These are phyloP conservation scores for Lentinula detonsa DNA, from an alignment of 768 basidiomycete genomes.

Conservation along the genomic window DNA sequence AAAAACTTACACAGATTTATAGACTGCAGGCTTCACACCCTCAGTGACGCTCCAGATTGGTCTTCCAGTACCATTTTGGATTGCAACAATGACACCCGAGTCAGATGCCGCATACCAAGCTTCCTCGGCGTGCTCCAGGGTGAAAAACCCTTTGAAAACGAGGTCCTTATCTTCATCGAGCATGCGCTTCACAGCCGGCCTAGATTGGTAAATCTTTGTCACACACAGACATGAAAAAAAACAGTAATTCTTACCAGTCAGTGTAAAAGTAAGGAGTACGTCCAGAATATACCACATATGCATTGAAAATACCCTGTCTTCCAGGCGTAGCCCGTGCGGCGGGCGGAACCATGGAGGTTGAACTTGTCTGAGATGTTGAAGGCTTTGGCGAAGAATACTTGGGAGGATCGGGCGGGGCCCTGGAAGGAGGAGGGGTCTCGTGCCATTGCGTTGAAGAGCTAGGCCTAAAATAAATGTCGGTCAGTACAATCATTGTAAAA, in stretches of 20 bases:
- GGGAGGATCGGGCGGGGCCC: too few species aligned
- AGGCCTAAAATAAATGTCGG: too few species aligned
- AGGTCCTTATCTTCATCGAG: too few species aligned
- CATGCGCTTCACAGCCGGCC: too few species aligned
- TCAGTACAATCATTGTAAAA: too few species aligned
- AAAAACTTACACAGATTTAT: slow-evolving; percentile 4
- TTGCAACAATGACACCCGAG: slow-evolving; percentile 12
- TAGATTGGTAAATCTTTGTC: too few species aligned
- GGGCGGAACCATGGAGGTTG: neutral
- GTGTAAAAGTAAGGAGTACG: neutral
- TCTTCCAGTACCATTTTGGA: slow-evolving; percentile 17
- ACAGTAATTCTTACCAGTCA: neutral
- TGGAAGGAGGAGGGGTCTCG: too few species aligned
- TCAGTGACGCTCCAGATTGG: slow-evolving; percentile 12
- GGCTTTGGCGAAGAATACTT: too few species aligned
- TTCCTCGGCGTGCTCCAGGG: slow-evolving; percentile 9
- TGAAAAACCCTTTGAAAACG: neutral
- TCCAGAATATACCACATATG: neutral
- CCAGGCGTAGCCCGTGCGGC: neutral
- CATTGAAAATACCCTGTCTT: neutral
- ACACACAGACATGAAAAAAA: too few species aligned
- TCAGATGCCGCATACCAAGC: slow-evolving; percentile 7
- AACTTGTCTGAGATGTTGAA: neutral
- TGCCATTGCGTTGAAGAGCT: too few species aligned
- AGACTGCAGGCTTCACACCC: slow-evolving; percentile 6